Base-by-base conservation (phyloP, 1,139 yeast species). In the Blastobotrys buckinghamii region DNA sequence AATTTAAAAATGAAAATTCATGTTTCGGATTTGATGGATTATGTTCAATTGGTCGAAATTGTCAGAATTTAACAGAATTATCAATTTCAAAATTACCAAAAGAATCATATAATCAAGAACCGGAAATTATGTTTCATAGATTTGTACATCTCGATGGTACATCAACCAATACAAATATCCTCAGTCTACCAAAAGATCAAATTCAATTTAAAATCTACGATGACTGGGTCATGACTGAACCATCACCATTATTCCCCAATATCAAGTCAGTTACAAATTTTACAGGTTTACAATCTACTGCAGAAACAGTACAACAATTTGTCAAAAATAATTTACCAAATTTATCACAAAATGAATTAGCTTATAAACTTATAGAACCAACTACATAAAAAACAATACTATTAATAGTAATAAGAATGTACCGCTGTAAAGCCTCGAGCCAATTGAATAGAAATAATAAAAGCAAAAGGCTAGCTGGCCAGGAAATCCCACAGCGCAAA, bases 371-470 rank as follows among this genome's bases (percentile, higher is more conserved):
- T 34, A 17, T 34, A 34, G 2, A n/a, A 12, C 39, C 3, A 34
- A 34, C 9, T 17, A 7, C 4, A 7, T 34, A 16, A 26, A 16
- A 47, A 17, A 15, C 20, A 43, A 24, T 41, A 37, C 39, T 17
- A 43, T n/a, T n/a, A n/a, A n/a, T n/a, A n/a, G n/a, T n/a, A n/a
- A n/a, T n/a, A n/a, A n/a, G n/a, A 34, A 57, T 58, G 60, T 58
- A 56, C 51, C 60, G 55, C 60, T 56, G 53, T 58, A 48, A 44
- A 44, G 54, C 50, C 55, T 58, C 61, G 59, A 53, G 54, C 56
- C 46, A 53, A 48, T 47, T 53, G 48, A 47, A 55, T 52, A 26
- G 50, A 38, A 42, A 40, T 17, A 42, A 40, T 17, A 39, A 41
- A 46, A 42, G 24, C 50, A 52, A 44, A 49, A 42, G 53, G 53